Base-by-base conservation (phyloP, 768 basidiomycete species). In the Russula sp. region DNA sequence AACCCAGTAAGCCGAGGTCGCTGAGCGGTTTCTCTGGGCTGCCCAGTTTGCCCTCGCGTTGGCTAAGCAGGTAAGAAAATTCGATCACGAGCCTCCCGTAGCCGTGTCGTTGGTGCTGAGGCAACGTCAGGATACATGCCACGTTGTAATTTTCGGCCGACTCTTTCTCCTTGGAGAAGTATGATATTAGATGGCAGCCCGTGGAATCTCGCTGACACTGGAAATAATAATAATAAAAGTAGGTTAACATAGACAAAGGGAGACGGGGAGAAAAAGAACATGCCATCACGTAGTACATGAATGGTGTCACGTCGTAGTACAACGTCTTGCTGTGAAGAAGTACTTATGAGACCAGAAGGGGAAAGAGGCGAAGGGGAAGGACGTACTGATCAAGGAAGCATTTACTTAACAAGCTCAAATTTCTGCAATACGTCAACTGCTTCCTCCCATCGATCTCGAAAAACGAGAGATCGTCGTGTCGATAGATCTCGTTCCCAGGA, bases 161-260 rank as follows among this genome's bases (percentile, higher is more conserved):
- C 74, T 99, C 97, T 73, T 99, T 99, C 77, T 99, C 97, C 71
- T 98, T 98, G 34, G 94, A 98, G 75, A 99, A 99, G 76, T 98
- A 99, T 29, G 96, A 96, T 66, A 99, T 89, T 67, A 97, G 75
- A 72, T 99, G 97, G 73, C 91, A 93, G 36, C 97, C 97, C 22
- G 81, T 76, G 13, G 90, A 86, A 75, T 99, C 97, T 63, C 93
- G 84, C 70, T 86, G 84, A 53, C 83, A 83, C 90, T 93, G 65
- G 54, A 25, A 61, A 59, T 56, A 60, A 59, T 49, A 61, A 59
- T 56, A 60, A 59, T 49, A 61, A 48, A 41, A 20, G 60, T 60
- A 54, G 50, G 58, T 51, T 36, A 58, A 25, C 13, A 29, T 7
- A 53, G 25, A 11, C 38, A 14, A 13, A 18, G 9, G 18, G 43